phyloP scores from a whole-genome alignment of 2,329 filamentous ascomycete species.

The Sarocladium oryzae region DNA sequence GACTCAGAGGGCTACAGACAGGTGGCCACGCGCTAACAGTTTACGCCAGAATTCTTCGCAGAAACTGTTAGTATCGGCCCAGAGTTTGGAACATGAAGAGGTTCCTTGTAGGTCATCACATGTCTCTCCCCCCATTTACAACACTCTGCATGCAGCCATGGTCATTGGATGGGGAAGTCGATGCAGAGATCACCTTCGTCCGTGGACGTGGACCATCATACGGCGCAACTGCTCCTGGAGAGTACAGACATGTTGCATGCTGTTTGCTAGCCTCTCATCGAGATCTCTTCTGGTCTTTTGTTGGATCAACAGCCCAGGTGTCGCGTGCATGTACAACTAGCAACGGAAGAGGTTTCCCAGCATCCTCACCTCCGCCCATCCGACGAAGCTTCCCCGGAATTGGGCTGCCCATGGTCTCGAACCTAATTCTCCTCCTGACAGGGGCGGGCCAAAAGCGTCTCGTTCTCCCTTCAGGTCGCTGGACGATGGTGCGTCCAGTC shows the following conservation, averaged over 20 bases:
- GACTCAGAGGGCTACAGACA: not conserved
- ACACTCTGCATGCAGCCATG: not conserved
- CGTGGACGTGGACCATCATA: too few species aligned
- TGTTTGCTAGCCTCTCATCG: too few species aligned
- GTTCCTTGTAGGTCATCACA: not conserved
- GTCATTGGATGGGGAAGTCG: too few species aligned
- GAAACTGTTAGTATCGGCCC: not conserved
- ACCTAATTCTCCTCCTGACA: not conserved
- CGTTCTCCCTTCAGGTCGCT: too few species aligned
- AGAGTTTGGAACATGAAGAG: not conserved
- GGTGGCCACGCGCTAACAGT: not conserved
- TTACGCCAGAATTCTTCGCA: not conserved
- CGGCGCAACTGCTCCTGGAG: not conserved
- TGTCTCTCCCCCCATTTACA: not conserved
- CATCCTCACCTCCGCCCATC: not conserved
- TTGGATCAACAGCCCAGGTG: too few species aligned
- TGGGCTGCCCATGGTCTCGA: not conserved
- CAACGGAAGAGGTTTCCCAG: constrained; percentile 3
- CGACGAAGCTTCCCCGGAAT: not conserved
- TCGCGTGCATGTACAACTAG: too few species aligned
- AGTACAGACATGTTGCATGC: too few species aligned
- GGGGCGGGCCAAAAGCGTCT: not conserved
- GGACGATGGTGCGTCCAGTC: too few species aligned
- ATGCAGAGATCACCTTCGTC: too few species aligned
- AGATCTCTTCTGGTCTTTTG: too few species aligned